Percentiles rank a stretch among this genome's conserved stretches.
These are phyloP conservation scores for Coprinopsis sp. DNA, from an alignment of 768 basidiomycete genomes.

Conservation along the genomic window DNA sequence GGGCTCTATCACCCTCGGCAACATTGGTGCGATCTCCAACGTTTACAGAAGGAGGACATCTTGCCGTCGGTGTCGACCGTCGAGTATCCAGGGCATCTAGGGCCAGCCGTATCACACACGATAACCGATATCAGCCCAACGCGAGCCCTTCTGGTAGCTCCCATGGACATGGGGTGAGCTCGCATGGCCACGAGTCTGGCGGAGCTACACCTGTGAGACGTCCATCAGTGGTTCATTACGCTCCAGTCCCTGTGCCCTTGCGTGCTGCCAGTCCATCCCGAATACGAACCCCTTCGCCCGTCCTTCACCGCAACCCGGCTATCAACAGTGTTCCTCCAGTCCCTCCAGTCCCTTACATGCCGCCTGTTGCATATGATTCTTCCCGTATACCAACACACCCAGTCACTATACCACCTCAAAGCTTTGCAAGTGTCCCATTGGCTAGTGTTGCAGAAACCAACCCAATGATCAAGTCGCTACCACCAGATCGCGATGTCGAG, in stretches of 20 bases:
- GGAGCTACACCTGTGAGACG: neutral
- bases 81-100: slow-evolving; percentile 2
- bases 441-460: no score
- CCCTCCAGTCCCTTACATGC: no score
- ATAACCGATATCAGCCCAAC: neutral
- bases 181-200: neutral
- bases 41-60: neutral
- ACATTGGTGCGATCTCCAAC: neutral
- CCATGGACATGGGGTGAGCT: slow-evolving; percentile 1
- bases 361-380: no score
- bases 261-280: neutral
- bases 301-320: no score
- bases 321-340: no score
- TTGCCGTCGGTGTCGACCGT: neutral
- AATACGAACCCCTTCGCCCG: no score
- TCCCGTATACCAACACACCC: no score
- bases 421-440: no score
- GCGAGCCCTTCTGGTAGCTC: slow-evolving; percentile 5
- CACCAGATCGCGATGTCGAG: no score
- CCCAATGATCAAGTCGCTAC: no score
- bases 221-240: neutral
- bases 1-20: neutral
- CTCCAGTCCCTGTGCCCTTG: neutral
- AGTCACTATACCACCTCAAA: no score
- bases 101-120: neutral